Evolutionary conservation across 1,284 basidiomycete genomes (phyloP), one percentile per base, ranked within the genome.

Genomic region (Lentinula novae-zelandiae): DNA sequence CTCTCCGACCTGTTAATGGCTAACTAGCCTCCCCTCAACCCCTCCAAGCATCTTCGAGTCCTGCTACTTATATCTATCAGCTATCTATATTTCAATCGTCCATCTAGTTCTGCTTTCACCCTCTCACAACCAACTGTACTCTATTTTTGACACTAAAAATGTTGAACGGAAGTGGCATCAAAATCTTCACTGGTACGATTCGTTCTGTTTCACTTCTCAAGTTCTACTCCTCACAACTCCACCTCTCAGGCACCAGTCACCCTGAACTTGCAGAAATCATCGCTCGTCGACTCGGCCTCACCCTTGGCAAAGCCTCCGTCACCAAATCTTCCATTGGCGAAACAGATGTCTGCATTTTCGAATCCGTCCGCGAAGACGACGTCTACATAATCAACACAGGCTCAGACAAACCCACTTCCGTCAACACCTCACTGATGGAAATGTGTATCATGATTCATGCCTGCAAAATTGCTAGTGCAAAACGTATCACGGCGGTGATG

Each of bases 361-460:
- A 99, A 78, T 95, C 93, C 60, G 97, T 99, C 38, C 92, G 96
- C 62, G 96, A 99, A 77, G 93, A 95, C 76, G 97, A 99, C 75
- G 97, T 99, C 60, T 99, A 99, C 81, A 98, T 99, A 75, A 89
- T 99, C 83, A 98, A 96, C 79, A 96, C 95, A 36, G 92, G 92
- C 27, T 56, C 40, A 27, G 54, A 33, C 54, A 17, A 40, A 5
- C 53, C 53, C 15, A 54, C 53, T 59, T 82, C 86, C 60, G 86
- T 95, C 70, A 95, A 95, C 76, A 95, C 93, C 15, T 83, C 93
- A 55, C 83, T 97, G 64, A 95, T 96, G 90, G 95, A 98, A 76
- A 84, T 98, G 54, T 96, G 96, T 74, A 99, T 99, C 74, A 98
- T 99, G 96, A 97, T 98, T 70, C 96, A 99, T 74, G 96, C 97